Percentiles rank a stretch among this genome's conserved stretches.
Evolutionary conservation across 1,284 basidiomycete genomes (phyloP).

Genomic region (Schizophyllum amplum): DNA sequence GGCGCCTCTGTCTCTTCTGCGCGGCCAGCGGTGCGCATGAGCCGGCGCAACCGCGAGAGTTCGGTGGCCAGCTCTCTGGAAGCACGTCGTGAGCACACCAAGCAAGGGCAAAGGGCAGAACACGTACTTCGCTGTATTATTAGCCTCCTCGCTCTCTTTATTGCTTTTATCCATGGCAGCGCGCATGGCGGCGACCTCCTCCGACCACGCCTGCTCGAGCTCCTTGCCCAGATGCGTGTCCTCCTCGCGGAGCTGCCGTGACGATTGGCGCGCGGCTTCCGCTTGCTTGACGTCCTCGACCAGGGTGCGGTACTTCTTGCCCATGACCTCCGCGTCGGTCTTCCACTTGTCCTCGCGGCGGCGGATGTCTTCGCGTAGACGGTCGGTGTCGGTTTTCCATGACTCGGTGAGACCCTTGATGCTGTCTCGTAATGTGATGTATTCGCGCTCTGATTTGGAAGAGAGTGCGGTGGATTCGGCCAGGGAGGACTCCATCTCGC

Average conservation of each 20-base stretch:
- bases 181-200: slow-evolving; percentile 39
- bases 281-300: slow-evolving; percentile 50
- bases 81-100: background rate
- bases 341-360: slow-evolving; percentile 59
- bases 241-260: slow-evolving; percentile 34
- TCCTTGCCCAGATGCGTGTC: slow-evolving; percentile 37
- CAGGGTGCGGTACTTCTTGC: slow-evolving; percentile 55
- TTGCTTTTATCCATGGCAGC: slow-evolving; percentile 44
- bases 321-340: slow-evolving; percentile 53
- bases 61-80: slow-evolving; percentile 15
- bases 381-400: slow-evolving; percentile 62
- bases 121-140: slow-evolving; percentile 52
- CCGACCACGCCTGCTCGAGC: slow-evolving; percentile 43
- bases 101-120: background rate
- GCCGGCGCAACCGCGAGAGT: slow-evolving; percentile 54
- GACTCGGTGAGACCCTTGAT: slow-evolving; percentile 59
- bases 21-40: slow-evolving; percentile 46
- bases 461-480: slow-evolving; percentile 67
- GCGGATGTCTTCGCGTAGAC: slow-evolving; percentile 60
- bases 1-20: slow-evolving; percentile 8
- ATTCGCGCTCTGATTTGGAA: slow-evolving; percentile 72
- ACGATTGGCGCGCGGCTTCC: slow-evolving; percentile 38
- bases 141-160: slow-evolving; percentile 46
- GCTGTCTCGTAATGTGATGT: slow-evolving; percentile 65
- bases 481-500: slow-evolving; percentile 69